These are phyloP conservation scores for Neoarthrinium moseri DNA, from an alignment of 2,329 filamentous ascomycete genomes.

Conservation along the genomic window DNA sequence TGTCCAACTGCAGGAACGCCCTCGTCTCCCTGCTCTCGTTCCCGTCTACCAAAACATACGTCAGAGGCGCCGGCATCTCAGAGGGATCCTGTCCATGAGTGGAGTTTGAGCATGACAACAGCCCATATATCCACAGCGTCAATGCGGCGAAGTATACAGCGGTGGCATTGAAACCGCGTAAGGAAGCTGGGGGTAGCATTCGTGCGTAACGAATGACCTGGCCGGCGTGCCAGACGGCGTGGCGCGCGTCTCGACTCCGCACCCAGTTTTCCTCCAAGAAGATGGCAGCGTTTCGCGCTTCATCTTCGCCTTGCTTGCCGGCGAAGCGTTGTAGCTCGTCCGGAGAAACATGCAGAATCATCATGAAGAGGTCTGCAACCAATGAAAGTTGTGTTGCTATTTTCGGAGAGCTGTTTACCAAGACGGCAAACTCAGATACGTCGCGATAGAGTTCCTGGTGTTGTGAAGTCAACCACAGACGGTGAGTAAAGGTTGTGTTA, in stretches of 20 bases:
- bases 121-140: conserved; percentile 25
- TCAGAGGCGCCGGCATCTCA: conserved; percentile 8
- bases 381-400: conserved; percentile 19
- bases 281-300: conserved; percentile 19
- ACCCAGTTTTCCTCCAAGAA: conserved; percentile 22
- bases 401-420: conserved; percentile 13
- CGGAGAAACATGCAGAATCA: conserved; percentile 25
- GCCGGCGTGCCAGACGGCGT: conserved; percentile 27
- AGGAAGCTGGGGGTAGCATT: conserved; percentile 20
- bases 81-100: not conserved
- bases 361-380: conserved; percentile 23
- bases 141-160: conserved; percentile 25
- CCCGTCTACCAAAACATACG: conserved; percentile 20
- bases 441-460: conserved; percentile 29
- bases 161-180: conserved; percentile 25
- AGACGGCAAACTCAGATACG: conserved; percentile 22
- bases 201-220: conserved; percentile 22
- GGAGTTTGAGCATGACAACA: conserved; percentile 14
- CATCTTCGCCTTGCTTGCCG: conserved; percentile 27
- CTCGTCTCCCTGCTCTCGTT: conserved; percentile 22
- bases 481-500: conserved; percentile 15
- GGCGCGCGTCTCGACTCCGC: conserved; percentile 19
- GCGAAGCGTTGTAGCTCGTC: conserved; percentile 26
- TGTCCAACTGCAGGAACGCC: conserved; percentile 22
- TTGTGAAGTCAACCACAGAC: conserved; percentile 27